Evolutionary conservation across 1,284 basidiomycete species (phyloP), one percentile per base, ranked within the genome.

Genomic region (Naganishia sp.): DNA sequence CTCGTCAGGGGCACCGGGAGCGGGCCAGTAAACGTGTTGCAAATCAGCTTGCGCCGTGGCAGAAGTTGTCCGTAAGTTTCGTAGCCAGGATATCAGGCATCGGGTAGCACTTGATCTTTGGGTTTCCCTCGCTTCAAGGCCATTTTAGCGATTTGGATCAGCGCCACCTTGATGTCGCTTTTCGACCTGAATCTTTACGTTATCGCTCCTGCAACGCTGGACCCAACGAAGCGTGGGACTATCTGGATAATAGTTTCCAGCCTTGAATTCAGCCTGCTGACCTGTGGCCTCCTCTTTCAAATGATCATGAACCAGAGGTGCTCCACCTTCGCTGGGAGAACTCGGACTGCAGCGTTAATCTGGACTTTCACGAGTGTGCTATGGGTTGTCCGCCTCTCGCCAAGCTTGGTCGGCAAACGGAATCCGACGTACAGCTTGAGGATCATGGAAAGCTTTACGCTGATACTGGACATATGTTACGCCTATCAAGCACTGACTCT

Each of bases 351-450:
- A 10, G 56, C 28, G 1, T 11, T 58, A 31, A n/a, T 58, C 31
- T 47, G 45, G 31, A 32, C 28, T 31, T 58, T 47, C 2, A 17
- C n/a, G 43, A 35, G 31, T 17, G 28, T 58, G 3, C 45, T 58
- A n/a, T 39, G 56, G 56, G 10, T 58, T 7, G n/a, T 47, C 21
- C 45, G 56, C 31, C 45, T 58, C 15, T 49, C 56, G 15, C 28
- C 45, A 18, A 28, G 5, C 6, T 6, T 58, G n/a, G 28, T 58
- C 31, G 56, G 56, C n/a, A 58, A 58, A 28, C 56, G 56, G 43
- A 58, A 58, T 49, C 56, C 56, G 15, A 39, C 56, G 11, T 58
- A 58, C 28, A 47, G 45, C 28, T 49, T 58, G 6, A 43, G 28
- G 3, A 18, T 18, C 6, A 21, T 49, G 3, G 56, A 58, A 13